Evolutionary conservation across 1,139 yeast species (phyloP).

Genomic region (Candida tetrigidarum): DNA sequence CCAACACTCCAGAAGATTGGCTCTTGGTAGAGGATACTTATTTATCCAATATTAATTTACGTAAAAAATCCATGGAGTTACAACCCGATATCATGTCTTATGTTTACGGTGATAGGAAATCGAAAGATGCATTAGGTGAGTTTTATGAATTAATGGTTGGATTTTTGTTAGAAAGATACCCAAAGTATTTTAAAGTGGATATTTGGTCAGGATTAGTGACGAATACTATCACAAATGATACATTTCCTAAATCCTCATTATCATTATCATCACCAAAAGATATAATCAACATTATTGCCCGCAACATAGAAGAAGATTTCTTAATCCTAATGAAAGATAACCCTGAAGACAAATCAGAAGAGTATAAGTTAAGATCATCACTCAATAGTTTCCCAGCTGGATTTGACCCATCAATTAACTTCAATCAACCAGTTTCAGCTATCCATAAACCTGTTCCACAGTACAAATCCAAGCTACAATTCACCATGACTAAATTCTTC

Average conservation of each 20-base stretch:
- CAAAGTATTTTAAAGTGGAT: constrained; percentile 29
- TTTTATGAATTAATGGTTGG: constrained; percentile 32
- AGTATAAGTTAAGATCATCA: constrained; percentile 39
- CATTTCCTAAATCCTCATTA: constrained; percentile 27
- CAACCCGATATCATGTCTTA: constrained; percentile 28
- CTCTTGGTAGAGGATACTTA: constrained; percentile 43
- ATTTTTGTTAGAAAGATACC: constrained; percentile 36
- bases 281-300: constrained; percentile 28
- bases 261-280: constrained; percentile 20
- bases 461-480: constrained; percentile 33
- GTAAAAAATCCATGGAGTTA: constrained; percentile 24
- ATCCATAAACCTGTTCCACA: constrained; percentile 50
- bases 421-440: constrained; percentile 39
- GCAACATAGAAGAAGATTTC: constrained; percentile 46
- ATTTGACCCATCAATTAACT: constrained; percentile 40
- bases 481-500: constrained; percentile 45
- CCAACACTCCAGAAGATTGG: constrained; percentile 39
- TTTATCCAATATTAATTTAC: constrained; percentile 24
- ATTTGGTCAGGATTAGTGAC: constrained; percentile 14
- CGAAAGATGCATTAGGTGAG: constrained; percentile 35
- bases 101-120: constrained; percentile 22
- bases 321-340: constrained; percentile 40
- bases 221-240: constrained; percentile 34
- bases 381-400: constrained; percentile 49
- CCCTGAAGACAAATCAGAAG: constrained; percentile 35